A percentile compares a stretch with the other conserved stretches of the same genome.
Conservation (phyloP, 192 early-diverging fungal species). For the Backusella westeae region DNA sequence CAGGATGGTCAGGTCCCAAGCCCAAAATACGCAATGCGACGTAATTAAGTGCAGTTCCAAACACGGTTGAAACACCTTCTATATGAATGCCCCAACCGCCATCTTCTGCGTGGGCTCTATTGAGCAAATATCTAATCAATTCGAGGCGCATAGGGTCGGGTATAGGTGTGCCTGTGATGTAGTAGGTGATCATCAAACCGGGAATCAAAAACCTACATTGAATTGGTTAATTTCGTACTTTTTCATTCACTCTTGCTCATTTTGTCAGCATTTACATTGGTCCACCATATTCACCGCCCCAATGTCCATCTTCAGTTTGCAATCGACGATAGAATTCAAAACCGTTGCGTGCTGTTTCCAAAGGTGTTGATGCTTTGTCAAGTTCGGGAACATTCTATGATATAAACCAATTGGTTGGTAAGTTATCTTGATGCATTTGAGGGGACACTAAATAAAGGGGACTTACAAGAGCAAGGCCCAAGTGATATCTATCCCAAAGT, state of each 20-base stretch:
- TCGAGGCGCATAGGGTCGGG: slow-evolving; percentile 67
- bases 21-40: slow-evolving; percentile 86
- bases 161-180: slow-evolving; percentile 74
- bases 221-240: background rate
- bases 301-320: slow-evolving; percentile 94
- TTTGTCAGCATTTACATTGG: slow-evolving; percentile 58
- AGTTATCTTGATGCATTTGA: background rate
- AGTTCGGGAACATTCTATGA: slow-evolving; percentile 52
- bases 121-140: slow-evolving; percentile 84
- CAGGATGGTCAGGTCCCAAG: slow-evolving; percentile 82
- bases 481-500: slow-evolving; percentile 84
- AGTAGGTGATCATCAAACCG: slow-evolving; percentile 85
- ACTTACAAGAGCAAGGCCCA: slow-evolving; percentile 64
- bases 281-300: slow-evolving; percentile 94
- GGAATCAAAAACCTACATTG: slow-evolving; percentile 76
- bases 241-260: background rate
- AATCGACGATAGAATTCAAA: slow-evolving; percentile 83
- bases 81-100: slow-evolving; percentile 99
- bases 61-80: slow-evolving; percentile 88
- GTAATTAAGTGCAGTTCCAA: slow-evolving; percentile 97
- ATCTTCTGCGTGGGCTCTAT: slow-evolving; percentile 77
- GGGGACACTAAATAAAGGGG: background rate
- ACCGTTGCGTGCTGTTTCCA: slow-evolving; percentile 88
- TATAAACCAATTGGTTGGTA: background rate
- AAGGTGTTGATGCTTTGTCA: slow-evolving; percentile 60